Conservation (phyloP, 2,329 filamentous ascomycete species). For the Hymenoscyphus scutula region DNA sequence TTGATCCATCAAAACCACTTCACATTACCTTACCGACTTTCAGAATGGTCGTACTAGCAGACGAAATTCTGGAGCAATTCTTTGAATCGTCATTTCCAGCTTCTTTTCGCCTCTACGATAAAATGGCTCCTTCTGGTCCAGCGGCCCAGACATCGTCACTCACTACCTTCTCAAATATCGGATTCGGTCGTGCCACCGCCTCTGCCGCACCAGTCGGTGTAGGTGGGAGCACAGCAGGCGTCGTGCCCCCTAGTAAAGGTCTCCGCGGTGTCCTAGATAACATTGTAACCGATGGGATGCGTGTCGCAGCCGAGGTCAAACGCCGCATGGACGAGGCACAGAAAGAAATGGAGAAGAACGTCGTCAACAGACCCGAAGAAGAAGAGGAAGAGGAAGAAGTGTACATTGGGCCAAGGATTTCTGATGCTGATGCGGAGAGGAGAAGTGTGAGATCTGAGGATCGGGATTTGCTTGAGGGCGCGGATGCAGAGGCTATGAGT, state of each 20-base stretch:
- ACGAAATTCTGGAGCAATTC: constrained; percentile 93
- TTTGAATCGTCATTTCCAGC: constrained; percentile 94
- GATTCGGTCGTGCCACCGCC: constrained; percentile 48
- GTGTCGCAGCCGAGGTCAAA: constrained; percentile 87
- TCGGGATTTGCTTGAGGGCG: constrained; percentile 69
- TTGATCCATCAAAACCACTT: constrained; percentile 89
- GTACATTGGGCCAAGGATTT: constrained; percentile 45
- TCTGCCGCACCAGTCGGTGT: constrained; percentile 39
- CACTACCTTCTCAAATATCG: constrained; percentile 79
- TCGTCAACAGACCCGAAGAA: constrained; percentile 63
- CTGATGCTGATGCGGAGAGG: constrained; percentile 55
- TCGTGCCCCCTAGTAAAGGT: constrained; percentile 58
- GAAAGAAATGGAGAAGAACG: constrained; percentile 82
- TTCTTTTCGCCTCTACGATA: constrained; percentile 83
- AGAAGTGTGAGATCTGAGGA: constrained; percentile 66
- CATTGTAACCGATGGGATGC: constrained; percentile 96
- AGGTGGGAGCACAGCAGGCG: constrained; percentile 29
- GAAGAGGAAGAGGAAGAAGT: constrained; percentile 71
- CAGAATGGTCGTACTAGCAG: constrained; percentile 95
- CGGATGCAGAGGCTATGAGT: constrained; percentile 64
- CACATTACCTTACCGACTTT: constrained; percentile 97
- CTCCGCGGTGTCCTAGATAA: constrained; percentile 92
- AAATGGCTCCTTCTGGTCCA: constrained; percentile 41
- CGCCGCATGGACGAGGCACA: constrained; percentile 95
- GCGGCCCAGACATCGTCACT: constrained; percentile 63